phyloP scores from a whole-genome alignment of 352 stramenopile genomes.

The Halophytophthora batemanensis region DNA sequence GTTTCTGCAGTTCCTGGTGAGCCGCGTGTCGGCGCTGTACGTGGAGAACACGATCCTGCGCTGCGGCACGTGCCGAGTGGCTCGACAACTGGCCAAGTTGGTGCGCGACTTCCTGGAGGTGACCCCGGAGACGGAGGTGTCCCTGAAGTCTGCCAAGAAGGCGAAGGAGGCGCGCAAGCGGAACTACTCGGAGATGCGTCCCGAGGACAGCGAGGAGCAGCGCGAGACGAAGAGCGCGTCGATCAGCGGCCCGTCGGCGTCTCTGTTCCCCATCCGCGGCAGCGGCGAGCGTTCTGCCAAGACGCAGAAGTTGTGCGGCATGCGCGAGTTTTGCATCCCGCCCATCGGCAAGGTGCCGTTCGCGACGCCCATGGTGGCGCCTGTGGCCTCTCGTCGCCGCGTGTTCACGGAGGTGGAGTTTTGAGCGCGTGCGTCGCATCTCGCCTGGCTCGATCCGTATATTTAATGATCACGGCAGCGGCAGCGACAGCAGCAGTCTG shows the following conservation, averaged over 20 bases:
- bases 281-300: conserved; percentile 36
- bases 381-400: conserved; percentile 47
- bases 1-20: conserved; percentile 65
- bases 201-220: conserved; percentile 32
- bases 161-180: conserved; percentile 41
- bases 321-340: conserved; percentile 42
- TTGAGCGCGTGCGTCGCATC: conserved; percentile 19
- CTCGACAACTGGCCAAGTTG: conserved; percentile 51
- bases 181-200: conserved; percentile 50
- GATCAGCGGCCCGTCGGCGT: conserved; percentile 1
- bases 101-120: conserved; percentile 70
- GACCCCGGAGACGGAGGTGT: conserved; percentile 9
- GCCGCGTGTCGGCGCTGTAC: conserved; percentile 57
- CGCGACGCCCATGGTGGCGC: conserved; percentile 17
- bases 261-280: conserved; percentile 32
- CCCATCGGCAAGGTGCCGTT: conserved; percentile 40
- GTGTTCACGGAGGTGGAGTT: conserved; percentile 84
- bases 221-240: conserved; percentile 4
- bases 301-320: conserved; percentile 57
- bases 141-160: conserved; percentile 13
- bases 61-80: conserved; percentile 48
- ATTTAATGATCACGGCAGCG: conserved; percentile 34
- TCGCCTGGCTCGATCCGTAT: no score
- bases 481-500: not conserved
- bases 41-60: conserved; percentile 54